Percentiles rank a stretch among this genome's conserved stretches.
These are phyloP conservation scores for Nannochloropsis gaditana DNA, from an alignment of 108 stramenopile species.

Conservation along the genomic window DNA sequence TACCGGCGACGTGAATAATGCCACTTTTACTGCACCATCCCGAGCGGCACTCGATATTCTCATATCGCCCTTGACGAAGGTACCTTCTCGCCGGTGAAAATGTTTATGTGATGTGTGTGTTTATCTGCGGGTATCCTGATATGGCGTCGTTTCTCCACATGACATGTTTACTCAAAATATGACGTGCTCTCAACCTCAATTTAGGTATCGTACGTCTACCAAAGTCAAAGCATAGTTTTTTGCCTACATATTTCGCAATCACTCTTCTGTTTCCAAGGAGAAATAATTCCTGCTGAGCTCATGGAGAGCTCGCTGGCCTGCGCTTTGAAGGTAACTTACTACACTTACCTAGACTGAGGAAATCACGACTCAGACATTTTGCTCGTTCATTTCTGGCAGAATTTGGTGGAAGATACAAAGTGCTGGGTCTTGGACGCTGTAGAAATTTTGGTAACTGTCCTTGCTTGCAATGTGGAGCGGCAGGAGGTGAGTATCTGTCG, in stretches of 20 bases:
- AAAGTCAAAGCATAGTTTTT: neutral
- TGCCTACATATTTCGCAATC: neutral
- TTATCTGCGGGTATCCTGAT: too few relatives aligned
- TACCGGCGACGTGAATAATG: too few relatives aligned
- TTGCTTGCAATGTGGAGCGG: neutral
- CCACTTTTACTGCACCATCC: too few relatives aligned
- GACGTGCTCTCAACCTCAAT: too few relatives aligned
- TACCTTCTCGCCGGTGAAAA: too few relatives aligned
- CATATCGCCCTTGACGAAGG: too few relatives aligned
- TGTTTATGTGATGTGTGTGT: too few relatives aligned
- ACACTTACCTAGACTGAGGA: too few relatives aligned
- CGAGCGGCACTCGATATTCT: too few relatives aligned
- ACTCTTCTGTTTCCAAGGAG: slow-evolving; percentile 7
- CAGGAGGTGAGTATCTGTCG: neutral
- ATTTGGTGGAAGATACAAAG: neutral
- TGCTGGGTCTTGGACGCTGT: neutral
- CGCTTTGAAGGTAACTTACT: neutral
- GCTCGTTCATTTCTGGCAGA: neutral
- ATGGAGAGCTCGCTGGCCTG: slow-evolving; percentile 15
- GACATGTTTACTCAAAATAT: too few relatives aligned
- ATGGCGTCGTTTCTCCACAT: too few relatives aligned
- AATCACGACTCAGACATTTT: too few relatives aligned
- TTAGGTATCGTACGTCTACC: neutral
- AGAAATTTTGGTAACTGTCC: neutral
- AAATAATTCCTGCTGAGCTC: neutral